Evolutionary conservation across 1,284 basidiomycete species (phyloP), one percentile per base, ranked within the genome.

Genomic region (Trametes sp.): DNA sequence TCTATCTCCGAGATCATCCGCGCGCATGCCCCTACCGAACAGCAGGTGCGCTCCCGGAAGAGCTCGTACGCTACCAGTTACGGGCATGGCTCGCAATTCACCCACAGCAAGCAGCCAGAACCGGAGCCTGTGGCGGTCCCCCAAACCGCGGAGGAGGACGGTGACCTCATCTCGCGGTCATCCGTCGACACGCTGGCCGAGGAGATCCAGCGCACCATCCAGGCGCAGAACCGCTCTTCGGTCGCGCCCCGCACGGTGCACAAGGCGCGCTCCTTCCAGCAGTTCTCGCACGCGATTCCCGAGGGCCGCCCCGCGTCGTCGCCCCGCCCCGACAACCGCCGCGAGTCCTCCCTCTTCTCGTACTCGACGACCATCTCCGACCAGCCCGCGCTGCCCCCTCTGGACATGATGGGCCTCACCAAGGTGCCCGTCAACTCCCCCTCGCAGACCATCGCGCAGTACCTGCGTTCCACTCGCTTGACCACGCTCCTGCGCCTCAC

Each of bases 1-100:
- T 92, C 90, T 21, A 94, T 94, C 71, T 90, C 88, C 48, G 92
- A 94, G 59, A 94, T 94, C 64, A 94, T 94, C 63, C 86, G 89
- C 48, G 84, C 82, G 29, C 87, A 94, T 75, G 86, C 88, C 4
- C 87, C 88, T 31, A 80, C 80, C 29, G 79, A 84, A 62, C 79
- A 80, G 54, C 84, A 84, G 56, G 72, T 80, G 19, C 79, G 81
- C 19, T 73, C 75, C 42, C 80, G 82, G 54, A 76, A 81, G 31
- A 79, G 84, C 13, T 82, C 84, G 10, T 83, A 82, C 70, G 74
- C 78, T 31, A 81, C 80, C 45, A 84, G 79, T 64, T 79, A 82
- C 63, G 78, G 78, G 29, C 82, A 82, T 72, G 72, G 77, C 28
- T 54, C 63, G 38, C 56, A 56, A 36, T 45, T 29, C 31, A 62